Evolutionary conservation across 352 stramenopile species (phyloP), one percentile per base, ranked within the genome.

Genomic region (Phytophthora rubi): DNA sequence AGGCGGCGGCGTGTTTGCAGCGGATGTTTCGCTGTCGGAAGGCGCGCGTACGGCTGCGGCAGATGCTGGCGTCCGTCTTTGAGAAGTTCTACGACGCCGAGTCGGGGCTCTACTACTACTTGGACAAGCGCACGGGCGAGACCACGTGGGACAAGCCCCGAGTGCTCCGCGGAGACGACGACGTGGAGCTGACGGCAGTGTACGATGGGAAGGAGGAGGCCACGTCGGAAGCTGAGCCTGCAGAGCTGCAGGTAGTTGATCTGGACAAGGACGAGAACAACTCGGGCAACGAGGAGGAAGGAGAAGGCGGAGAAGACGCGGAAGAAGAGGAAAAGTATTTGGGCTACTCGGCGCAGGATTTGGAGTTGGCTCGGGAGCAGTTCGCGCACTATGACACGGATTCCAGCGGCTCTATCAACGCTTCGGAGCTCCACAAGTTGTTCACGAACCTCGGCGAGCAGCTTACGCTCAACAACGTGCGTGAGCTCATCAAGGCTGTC

Each of bases 141-240:
- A 92, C 80, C 30, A 90, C 83, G 55, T 95, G 87, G 85, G 79
- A 90, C 45, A 93, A 92, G 55, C 87, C 85, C 18, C 77, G 69
- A 28, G 48, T 77, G n/a, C 74, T 94, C 16, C 78, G 78, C 28
- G 48, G 49, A 8, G 71, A 82, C 8, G 75, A 85, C 3, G 84
- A 92, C 53, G 73, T 91, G 42, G 70, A 71, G 33, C 53, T 91
- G 7, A 78, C 81, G 54, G 65, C 62, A 8, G 69, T 77, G 3
- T 81, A 85, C 28, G 52, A 73, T 45, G 59, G 48, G 47, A 71
- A 69, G 39, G 56, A 65, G n/a, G 59, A 33, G 30, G 30, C 28
- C 32, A 70, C 23, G 23, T 62, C 59, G 0, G 54, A 62, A 57
- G 44, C 49, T 33, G 56, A 62, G 15, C 37, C 30, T 7, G 32